These are phyloP conservation scores for Talaromyces proteolyticus DNA, from an alignment of 495 filamentous ascomycete species.

Conservation along the genomic window DNA sequence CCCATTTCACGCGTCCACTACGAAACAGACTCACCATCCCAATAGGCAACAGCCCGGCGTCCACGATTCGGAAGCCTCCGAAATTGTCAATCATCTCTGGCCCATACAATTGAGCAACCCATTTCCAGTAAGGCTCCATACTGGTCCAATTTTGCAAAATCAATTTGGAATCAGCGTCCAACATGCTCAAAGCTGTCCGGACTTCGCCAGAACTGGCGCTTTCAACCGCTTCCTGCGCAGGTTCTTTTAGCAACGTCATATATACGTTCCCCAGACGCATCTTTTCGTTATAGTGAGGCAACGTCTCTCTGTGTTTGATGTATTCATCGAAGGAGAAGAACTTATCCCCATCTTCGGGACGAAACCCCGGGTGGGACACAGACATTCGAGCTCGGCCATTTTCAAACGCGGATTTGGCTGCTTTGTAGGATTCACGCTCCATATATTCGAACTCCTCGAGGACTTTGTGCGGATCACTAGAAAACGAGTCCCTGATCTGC, in stretches of 20 bases:
- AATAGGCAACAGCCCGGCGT: constrained; percentile 47
- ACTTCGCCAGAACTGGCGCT: constrained; percentile 5
- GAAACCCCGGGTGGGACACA: neutral
- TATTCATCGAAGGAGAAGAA: constrained; percentile 48
- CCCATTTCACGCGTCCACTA: constrained; percentile 49
- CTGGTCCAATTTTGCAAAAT: constrained; percentile 8
- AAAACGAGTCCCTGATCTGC: constrained; percentile 27
- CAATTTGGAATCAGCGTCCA: constrained; percentile 10
- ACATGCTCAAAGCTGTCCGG: neutral
- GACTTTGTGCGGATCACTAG: constrained; percentile 19
- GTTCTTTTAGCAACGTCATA: constrained; percentile 13
- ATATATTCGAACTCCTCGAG: constrained; percentile 27
- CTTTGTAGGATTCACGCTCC: constrained; percentile 31
- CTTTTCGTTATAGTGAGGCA: constrained; percentile 10
- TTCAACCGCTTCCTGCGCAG: constrained; percentile 11
- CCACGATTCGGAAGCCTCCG: constrained; percentile 47
- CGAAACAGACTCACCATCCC: constrained; percentile 48
- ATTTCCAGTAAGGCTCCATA: constrained; percentile 34
- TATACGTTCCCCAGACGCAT: no score
- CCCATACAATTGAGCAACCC: constrained; percentile 46
- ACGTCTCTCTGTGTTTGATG: constrained; percentile 32
- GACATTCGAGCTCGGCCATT: neutral
- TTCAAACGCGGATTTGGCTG: constrained; percentile 23
- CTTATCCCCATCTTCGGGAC: constrained; percentile 9
- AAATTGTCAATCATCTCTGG: constrained; percentile 41